These are phyloP conservation scores for Aspergillus chevalieri DNA, from an alignment of 2,329 filamentous ascomycete genomes.

Conservation along the genomic window DNA sequence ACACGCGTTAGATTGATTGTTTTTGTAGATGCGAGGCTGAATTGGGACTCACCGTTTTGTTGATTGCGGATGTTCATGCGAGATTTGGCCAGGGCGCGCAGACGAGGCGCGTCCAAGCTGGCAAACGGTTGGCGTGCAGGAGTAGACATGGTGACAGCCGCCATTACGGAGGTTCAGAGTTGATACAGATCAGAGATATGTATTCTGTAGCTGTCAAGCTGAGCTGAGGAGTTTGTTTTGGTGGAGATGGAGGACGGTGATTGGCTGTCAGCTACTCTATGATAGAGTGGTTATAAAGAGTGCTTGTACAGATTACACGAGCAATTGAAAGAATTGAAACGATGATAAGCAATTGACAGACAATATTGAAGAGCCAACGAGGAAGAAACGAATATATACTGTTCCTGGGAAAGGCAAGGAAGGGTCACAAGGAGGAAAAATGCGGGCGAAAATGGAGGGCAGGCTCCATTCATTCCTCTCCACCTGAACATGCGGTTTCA, in stretches of 20 bases:
- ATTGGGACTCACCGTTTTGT: slow-evolving; percentile 22
- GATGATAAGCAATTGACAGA: neutral
- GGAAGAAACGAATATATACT: neutral
- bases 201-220: neutral
- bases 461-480: neutral
- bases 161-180: slow-evolving; percentile 18
- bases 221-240: slow-evolving; percentile 17
- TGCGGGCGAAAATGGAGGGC: neutral
- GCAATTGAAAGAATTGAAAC: neutral
- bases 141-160: slow-evolving; percentile 28
- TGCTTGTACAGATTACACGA: neutral
- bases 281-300: too few relatives aligned
- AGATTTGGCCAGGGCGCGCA: slow-evolving; percentile 26
- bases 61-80: slow-evolving; percentile 29
- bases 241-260: slow-evolving; percentile 1
- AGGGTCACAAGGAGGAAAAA: neutral
- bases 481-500: neutral
- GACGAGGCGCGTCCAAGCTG: slow-evolving; percentile 25
- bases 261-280: too few relatives aligned
- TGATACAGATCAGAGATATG: neutral
- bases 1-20: slow-evolving; percentile 4
- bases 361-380: neutral
- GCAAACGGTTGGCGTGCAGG: slow-evolving; percentile 30
- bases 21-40: neutral
- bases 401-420: neutral